Evolutionary conservation across 2,329 filamentous ascomycete genomes (phyloP).

Genomic region (Phialophora chinensis): DNA sequence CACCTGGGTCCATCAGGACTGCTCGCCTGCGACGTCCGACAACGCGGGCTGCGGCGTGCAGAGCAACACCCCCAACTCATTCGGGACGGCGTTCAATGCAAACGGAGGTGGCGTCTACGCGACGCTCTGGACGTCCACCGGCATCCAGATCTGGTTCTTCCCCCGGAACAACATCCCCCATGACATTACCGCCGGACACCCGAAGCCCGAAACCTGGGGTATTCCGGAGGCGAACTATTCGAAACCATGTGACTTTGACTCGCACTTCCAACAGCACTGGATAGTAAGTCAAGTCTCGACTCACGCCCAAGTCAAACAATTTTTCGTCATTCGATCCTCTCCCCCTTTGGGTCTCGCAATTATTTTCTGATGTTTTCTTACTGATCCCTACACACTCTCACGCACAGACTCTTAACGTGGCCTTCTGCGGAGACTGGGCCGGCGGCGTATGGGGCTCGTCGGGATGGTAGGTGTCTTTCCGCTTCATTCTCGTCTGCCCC

Average conservation of each 20-base stretch:
- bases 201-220: not conserved
- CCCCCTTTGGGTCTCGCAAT: not conserved
- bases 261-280: not conserved
- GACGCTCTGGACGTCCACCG: not conserved
- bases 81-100: not conserved
- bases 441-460: not conserved
- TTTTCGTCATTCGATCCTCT: too few species aligned
- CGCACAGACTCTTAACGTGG: not conserved
- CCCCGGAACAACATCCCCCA: not conserved
- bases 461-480: not conserved
- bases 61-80: not conserved
- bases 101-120: not conserved
- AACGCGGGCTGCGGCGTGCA: not conserved
- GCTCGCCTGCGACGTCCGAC: not conserved
- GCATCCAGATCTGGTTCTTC: not conserved
- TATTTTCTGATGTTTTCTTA: not conserved
- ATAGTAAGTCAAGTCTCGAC: not conserved
- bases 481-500: not conserved
- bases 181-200: not conserved
- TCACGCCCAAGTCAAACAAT: too few species aligned
- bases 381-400: not conserved
- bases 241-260: not conserved
- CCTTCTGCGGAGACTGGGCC: not conserved
- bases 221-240: not conserved
- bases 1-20: not conserved